A percentile compares a stretch with the other conserved stretches of the same genome.
These are phyloP conservation scores for Lactarius hengduanensis DNA, from an alignment of 768 basidiomycete genomes.

Conservation along the genomic window DNA sequence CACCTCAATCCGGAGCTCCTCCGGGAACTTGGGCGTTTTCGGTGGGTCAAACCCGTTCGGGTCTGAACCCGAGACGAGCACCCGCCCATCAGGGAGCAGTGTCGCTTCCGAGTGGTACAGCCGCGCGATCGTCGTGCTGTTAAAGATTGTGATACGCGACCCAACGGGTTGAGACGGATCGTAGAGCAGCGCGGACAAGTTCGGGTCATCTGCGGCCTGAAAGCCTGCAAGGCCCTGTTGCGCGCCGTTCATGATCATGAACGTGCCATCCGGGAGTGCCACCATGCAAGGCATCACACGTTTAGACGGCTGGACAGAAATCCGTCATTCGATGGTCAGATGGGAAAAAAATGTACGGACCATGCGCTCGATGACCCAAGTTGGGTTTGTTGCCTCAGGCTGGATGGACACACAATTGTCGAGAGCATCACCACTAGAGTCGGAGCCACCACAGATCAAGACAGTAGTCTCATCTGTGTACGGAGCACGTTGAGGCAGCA, in stretches of 20 bases:
- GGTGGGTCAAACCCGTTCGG: constrained; percentile 35
- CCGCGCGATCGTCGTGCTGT: constrained; percentile 66
- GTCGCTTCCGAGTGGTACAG: constrained; percentile 50
- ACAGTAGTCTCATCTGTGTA: constrained; percentile 69
- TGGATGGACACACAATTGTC: constrained; percentile 72
- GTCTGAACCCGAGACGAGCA: constrained; percentile 74
- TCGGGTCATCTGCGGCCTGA: constrained; percentile 47
- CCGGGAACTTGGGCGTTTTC: constrained; percentile 47
- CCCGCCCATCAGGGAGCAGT: constrained; percentile 65
- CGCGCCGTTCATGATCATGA: constrained; percentile 74
- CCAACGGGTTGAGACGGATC: constrained; percentile 58
- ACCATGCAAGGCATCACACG: constrained; percentile 79
- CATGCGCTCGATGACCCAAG: constrained; percentile 79
- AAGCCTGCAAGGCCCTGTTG: constrained; percentile 69
- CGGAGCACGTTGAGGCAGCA: constrained; percentile 71
- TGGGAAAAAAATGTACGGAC: constrained; percentile 39
- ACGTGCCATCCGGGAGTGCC: constrained; percentile 66
- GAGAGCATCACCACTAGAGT: constrained; percentile 46
- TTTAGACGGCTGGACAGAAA: constrained; percentile 50
- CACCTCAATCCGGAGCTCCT: constrained; percentile 58
- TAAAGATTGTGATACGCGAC: constrained; percentile 63
- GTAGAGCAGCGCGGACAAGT: constrained; percentile 53
- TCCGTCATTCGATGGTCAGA: neutral
- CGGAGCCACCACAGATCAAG: constrained; percentile 75
- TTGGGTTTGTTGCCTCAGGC: constrained; percentile 60